Evolutionary conservation across 2,329 filamentous ascomycete species (phyloP).

Genomic region (Fusarium clavum): DNA sequence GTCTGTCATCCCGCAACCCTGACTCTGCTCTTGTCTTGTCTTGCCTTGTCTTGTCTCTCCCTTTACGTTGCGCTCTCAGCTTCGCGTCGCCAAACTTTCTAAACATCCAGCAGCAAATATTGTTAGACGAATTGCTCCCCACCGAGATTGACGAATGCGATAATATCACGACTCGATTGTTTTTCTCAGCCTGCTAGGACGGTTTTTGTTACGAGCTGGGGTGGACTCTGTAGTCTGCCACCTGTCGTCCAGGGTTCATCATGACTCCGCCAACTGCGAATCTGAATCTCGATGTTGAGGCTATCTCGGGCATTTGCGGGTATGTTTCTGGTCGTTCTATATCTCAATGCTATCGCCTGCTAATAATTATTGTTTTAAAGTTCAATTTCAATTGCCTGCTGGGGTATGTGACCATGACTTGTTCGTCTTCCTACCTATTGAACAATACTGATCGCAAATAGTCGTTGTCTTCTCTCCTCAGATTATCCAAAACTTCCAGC

Average conservation of each 20-base stretch:
- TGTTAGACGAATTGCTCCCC: background rate
- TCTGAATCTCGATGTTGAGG: constrained; percentile 85
- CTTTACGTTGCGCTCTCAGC: constrained; percentile 21
- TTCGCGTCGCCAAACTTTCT: constrained; percentile 5
- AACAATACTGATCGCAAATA: constrained; percentile 40
- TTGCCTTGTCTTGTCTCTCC: constrained; percentile 24
- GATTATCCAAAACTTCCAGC: constrained; percentile 93
- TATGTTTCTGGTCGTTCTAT: constrained; percentile 57
- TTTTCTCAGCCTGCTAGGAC: constrained; percentile 9
- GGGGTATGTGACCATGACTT: constrained; percentile 60
- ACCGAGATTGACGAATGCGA: constrained; percentile 17
- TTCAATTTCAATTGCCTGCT: constrained; percentile 95
- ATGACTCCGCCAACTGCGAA: constrained; percentile 67
- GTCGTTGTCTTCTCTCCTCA: constrained; percentile 98
- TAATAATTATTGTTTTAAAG: constrained; percentile 56
- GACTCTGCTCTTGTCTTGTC: background rate
- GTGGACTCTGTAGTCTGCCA: constrained; percentile 28
- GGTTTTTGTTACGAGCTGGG: constrained; percentile 14
- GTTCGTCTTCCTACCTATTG: background rate
- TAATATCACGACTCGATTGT: constrained; percentile 2
- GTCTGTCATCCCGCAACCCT: constrained; percentile 37
- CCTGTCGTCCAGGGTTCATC: constrained; percentile 39
- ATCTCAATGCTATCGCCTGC: background rate
- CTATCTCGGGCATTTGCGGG: constrained; percentile 92
- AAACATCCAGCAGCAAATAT: background rate